These are phyloP conservation scores for Phaseolus lunatus DNA, from an alignment of 306 rosid species.

Conservation along the genomic window DNA sequence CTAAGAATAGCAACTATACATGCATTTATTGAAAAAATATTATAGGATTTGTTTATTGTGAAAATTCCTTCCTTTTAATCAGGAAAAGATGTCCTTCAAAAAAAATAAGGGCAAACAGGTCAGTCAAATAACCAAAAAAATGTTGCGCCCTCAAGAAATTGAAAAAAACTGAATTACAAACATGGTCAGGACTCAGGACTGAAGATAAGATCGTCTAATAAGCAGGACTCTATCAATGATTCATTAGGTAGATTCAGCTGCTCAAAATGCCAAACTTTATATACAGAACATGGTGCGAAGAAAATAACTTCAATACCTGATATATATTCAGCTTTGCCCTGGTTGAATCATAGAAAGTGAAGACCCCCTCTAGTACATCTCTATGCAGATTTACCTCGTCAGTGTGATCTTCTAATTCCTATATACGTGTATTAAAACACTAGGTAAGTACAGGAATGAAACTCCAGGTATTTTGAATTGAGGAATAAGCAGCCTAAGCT, in stretches of 20 bases:
- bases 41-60: neutral
- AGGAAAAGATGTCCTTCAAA: constrained; percentile 6
- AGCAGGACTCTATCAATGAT: constrained; percentile 5
- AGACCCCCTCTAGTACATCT: constrained; percentile 83
- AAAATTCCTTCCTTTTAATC: constrained; percentile 1
- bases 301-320: constrained; percentile 69
- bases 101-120: neutral
- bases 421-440: constrained; percentile 32
- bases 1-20: neutral
- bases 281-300: constrained; percentile 6
- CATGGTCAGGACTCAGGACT: constrained; percentile 17
- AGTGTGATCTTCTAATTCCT: constrained; percentile 94
- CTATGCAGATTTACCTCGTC: constrained; percentile 81
- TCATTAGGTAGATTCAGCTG: constrained; percentile 32
- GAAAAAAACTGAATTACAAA: constrained; percentile 19
- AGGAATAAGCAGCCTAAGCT: neutral
- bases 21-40: constrained; percentile 1
- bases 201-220: neutral
- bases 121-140: constrained; percentile 28
- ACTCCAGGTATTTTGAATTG: neutral
- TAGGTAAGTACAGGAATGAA: constrained; percentile 36
- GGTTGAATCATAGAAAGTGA: constrained; percentile 88
- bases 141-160: neutral
- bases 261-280: neutral
- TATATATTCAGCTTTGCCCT: constrained; percentile 69